Evolutionary conservation across 768 basidiomycete species (phyloP).

Genomic region (Dentipellis sp.): DNA sequence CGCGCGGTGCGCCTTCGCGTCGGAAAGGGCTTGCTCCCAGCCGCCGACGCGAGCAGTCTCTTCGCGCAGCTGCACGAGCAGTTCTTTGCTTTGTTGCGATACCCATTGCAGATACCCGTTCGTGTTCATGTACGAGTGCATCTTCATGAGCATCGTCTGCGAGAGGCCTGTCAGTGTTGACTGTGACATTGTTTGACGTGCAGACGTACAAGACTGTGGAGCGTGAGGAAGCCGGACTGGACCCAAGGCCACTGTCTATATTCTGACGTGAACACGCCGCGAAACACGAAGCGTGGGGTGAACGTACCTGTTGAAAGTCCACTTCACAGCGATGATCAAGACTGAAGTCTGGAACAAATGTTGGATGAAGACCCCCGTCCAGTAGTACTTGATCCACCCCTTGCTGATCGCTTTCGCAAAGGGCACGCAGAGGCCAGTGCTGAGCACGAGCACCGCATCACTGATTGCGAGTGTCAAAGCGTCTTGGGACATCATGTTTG

Average conservation of each 20-base stretch:
- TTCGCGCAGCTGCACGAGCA: conserved; percentile 35
- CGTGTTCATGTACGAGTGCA: conserved; percentile 87
- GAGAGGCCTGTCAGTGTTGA: not conserved
- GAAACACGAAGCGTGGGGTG: not conserved
- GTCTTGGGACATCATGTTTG: conserved; percentile 80
- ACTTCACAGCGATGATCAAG: conserved; percentile 66
- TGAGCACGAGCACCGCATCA: conserved; percentile 72
- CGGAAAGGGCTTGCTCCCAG: conserved; percentile 49
- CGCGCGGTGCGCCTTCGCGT: conserved; percentile 37
- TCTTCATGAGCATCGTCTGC: conserved; percentile 86
- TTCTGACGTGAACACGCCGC: not conserved
- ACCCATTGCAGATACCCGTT: conserved; percentile 74
- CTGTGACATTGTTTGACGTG: not conserved
- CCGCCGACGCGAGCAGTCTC: conserved; percentile 50
- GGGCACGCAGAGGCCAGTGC: conserved; percentile 72
- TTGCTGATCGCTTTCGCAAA: conserved; percentile 70
- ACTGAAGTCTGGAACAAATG: conserved; percentile 70
- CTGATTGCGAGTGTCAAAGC: conserved; percentile 74
- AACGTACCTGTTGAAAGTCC: conserved; percentile 79
- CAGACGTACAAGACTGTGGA: conserved; percentile 69
- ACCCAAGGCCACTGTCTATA: conserved; percentile 96
- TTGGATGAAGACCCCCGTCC: conserved; percentile 68
- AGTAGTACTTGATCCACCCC: conserved; percentile 78
- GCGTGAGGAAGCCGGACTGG: conserved; percentile 81
- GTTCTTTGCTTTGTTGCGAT: conserved; percentile 33